Percentiles rank a stretch among this genome's conserved stretches.
These are phyloP conservation scores for Fagus crenata DNA, from an alignment of 306 rosid genomes.

Conservation along the genomic window DNA sequence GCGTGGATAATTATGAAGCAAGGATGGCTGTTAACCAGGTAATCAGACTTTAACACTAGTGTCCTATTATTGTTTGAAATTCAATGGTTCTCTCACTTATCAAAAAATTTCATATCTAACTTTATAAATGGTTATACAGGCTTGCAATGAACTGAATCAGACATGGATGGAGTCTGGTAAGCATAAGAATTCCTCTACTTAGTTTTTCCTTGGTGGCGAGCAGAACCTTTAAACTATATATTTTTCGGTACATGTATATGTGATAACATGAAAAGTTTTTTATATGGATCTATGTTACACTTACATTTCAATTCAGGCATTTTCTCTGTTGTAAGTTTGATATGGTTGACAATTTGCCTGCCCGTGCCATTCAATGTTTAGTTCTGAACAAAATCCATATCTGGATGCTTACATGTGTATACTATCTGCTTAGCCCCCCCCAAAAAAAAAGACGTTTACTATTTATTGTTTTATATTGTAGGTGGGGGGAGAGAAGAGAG, in stretches of 20 bases:
- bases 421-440: too few species aligned
- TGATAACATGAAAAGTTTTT: not conserved
- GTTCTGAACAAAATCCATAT: too few species aligned
- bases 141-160: constrained; percentile 92
- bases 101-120: not conserved
- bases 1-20: constrained; percentile 99
- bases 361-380: too few species aligned
- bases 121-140: constrained; percentile 51
- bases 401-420: too few species aligned
- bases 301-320: not conserved
- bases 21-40: constrained; percentile 99
- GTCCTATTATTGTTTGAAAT: constrained; percentile 4
- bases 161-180: constrained; percentile 98
- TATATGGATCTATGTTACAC: not conserved
- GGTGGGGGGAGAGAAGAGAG: too few species aligned
- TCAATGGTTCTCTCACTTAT: not conserved
- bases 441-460: too few species aligned
- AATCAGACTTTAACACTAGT: constrained; percentile 9
- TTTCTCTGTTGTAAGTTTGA: not conserved
- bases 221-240: not conserved
- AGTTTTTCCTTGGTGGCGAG: constrained; percentile 9
- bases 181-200: constrained; percentile 8
- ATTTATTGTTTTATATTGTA: not conserved
- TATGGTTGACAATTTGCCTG: too few species aligned
- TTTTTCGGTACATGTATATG: not conserved